Base-by-base conservation (phyloP, 2,329 filamentous ascomycete species). In the Penicillium sp. region DNA sequence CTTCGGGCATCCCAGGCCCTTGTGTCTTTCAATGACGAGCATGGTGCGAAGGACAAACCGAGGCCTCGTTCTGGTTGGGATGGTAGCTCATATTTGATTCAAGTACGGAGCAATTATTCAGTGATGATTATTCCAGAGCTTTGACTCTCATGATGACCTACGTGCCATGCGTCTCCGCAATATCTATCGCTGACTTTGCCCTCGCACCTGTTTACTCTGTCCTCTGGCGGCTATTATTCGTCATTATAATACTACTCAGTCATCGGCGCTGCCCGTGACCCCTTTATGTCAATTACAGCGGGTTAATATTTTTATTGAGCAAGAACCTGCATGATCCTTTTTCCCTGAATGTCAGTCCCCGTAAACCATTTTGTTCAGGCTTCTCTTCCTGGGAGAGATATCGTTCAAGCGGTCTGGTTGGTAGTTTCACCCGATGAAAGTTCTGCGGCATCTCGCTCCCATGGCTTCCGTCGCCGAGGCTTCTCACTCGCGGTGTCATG, bases 381-480 rank as follows among this genome's bases (percentile, higher is more conserved):
- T 38, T 20, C 16, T 22, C 18, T 20, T 38, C 11, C 18, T 38
- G 11, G 10, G 9, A 30, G 10, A 30, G 27, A 36, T 3, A 22
- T 13, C 20, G 10, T 36, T 38, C 16, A 38, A 13, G 18, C 9
- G 13, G 16, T 9, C 35, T 38, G 16, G 38, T 45, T 38, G 35
- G 51, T 6, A 46, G 44, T 18, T 31, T 55, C 54, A 41, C 39
- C 38, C 13, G 46, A n/a, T 9, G 4, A 6, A 16, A 31, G n/a
- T 8, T 14, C 33, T 44, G 24, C 42, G 20, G 69, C 70, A 14
- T 82, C 78, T 62, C 79, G 88, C 74, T 96, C 92, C 92, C 92
- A 96, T 1, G 92, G 92, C 72, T 88, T 88, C 65, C 73, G 79
- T 60, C 85, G 76, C 60, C 71, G 76, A n/a, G 74, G 65, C 20